Percentiles rank a stretch among this genome's conserved stretches.
phyloP scores from a whole-genome alignment of 2,329 filamentous ascomycete species.

The Lasiodiplodia citricola region DNA sequence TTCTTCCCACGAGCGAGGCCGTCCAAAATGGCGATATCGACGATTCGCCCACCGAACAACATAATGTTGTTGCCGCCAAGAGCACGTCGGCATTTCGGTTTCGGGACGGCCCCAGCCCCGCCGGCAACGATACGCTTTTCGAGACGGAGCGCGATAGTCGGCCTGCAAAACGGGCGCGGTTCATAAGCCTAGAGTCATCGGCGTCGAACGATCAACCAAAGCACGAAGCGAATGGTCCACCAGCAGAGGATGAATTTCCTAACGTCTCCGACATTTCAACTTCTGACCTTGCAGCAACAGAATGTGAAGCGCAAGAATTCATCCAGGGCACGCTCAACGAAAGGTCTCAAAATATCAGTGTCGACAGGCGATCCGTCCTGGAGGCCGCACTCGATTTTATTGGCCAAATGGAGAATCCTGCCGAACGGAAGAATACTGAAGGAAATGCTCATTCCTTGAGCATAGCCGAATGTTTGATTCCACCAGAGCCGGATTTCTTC shows the following conservation, averaged over 20 bases:
- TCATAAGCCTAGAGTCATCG: too few relatives aligned
- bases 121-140: too few relatives aligned
- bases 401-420: constrained; percentile 8
- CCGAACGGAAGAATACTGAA: not conserved
- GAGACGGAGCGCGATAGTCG: too few relatives aligned
- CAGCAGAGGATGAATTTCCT: not conserved
- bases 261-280: not conserved
- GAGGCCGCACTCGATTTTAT: constrained; percentile 15
- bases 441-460: not conserved
- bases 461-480: not conserved
- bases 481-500: constrained; percentile 18
- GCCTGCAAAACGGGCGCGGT: too few relatives aligned
- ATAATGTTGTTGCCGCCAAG: not conserved
- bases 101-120: too few relatives aligned
- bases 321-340: constrained; percentile 17
- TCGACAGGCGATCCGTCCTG: constrained; percentile 15
- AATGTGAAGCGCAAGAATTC: constrained; percentile 10
- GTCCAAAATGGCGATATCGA: too few relatives aligned
- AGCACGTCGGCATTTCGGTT: too few relatives aligned
- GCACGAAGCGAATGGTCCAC: not conserved
- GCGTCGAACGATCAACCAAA: not conserved
- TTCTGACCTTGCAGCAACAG: not conserved
- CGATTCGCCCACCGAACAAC: not conserved
- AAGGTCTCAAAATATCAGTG: not conserved
- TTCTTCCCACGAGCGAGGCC: not conserved